Evolutionary conservation across 305 asterid genomes (phyloP).

Genomic region (Solanum hybrid): DNA sequence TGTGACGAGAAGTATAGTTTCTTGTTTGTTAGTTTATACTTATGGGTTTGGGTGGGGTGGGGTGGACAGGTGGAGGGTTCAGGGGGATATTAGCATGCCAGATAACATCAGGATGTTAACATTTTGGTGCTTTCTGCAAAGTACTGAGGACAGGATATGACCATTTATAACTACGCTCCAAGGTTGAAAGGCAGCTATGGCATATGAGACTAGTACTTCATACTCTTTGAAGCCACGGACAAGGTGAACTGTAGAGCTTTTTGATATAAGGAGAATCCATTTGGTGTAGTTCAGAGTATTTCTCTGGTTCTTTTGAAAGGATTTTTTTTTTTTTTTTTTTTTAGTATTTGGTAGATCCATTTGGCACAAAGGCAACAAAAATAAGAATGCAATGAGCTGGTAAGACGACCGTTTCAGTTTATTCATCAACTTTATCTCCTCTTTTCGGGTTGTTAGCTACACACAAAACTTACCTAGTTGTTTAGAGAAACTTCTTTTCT

Average conservation of each 20-base stretch:
- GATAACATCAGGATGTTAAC: neutral
- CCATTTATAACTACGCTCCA: neutral
- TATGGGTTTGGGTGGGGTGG: neutral
- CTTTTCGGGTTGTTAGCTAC: neutral
- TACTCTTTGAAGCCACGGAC: neutral
- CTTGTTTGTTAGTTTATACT: neutral
- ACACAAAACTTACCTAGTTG: neutral
- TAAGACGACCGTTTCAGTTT: neutral
- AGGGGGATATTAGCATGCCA: neutral
- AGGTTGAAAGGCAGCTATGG: neutral
- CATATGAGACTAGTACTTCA: neutral
- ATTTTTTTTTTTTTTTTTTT: too few species aligned
- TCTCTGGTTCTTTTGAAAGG: neutral
- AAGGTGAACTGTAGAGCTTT: neutral
- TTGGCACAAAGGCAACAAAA: neutral
- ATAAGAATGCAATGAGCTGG: neutral
- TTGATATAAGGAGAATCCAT: neutral
- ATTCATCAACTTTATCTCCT: neutral
- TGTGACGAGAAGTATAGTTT: neutral
- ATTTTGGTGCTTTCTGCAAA: neutral
- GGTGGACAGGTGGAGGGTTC: neutral
- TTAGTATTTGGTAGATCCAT: neutral
- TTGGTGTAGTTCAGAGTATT: neutral
- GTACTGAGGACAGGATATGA: neutral
- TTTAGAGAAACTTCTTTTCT: neutral